Percentiles rank a stretch among this genome's conserved stretches.
Evolutionary conservation across 164 flowering plant species (phyloP).

Genomic region (Aristolochia contorta): DNA sequence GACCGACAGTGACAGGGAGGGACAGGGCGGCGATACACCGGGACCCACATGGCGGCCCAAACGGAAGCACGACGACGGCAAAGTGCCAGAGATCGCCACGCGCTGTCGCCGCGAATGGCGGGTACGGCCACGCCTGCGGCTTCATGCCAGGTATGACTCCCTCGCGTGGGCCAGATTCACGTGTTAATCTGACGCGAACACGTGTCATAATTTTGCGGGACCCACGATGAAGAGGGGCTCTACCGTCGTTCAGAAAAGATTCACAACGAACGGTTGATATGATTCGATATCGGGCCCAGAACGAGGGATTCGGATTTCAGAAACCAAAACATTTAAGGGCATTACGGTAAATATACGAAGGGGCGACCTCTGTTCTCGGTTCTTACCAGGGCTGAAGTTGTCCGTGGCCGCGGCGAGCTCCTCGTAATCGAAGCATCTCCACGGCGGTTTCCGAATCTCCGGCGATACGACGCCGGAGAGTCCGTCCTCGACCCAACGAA

Average conservation of each 20-base stretch:
- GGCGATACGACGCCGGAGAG: slow-evolving; percentile 18
- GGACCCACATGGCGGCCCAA: too few species aligned
- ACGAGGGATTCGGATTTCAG: not conserved
- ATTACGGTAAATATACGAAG: not conserved
- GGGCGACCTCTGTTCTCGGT: too few species aligned
- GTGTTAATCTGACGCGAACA: too few species aligned
- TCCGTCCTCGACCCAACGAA: slow-evolving; percentile 29
- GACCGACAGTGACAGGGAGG: not conserved
- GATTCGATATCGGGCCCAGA: not conserved
- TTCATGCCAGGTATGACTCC: too few species aligned
- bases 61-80: too few species aligned
- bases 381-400: slow-evolving; percentile 61
- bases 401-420: slow-evolving; percentile 74
- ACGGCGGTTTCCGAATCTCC: slow-evolving; percentile 39
- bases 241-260: not conserved
- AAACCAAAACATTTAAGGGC: not conserved
- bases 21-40: not conserved
- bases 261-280: not conserved
- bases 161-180: too few species aligned
- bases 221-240: too few species aligned
- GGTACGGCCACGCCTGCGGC: too few species aligned
- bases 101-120: too few species aligned
- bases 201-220: too few species aligned
- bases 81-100: too few species aligned
- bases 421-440: slow-evolving; percentile 49